Evolutionary conservation across 305 asterid genomes (phyloP), one percentile per base, ranked within the genome.

Genomic region (Rubia tinctorum): DNA sequence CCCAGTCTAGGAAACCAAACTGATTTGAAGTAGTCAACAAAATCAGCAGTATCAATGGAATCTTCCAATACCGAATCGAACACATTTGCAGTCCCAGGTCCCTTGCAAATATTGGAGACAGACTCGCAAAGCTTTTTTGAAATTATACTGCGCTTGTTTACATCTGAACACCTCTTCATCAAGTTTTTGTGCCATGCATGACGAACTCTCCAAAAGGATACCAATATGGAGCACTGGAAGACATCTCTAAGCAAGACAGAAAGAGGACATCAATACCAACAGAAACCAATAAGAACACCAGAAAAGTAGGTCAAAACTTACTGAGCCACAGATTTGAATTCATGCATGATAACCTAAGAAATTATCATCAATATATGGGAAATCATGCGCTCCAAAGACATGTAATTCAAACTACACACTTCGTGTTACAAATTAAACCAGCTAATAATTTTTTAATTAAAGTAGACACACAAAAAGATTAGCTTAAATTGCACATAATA

Each of bases 201-300:
- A 77, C 97, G 99, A 79, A 89, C 96, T 71, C 86, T 88, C 97
- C 97, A 94, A 82, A 91, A 91, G 87, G 91, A 87, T 86, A 90
- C 81, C 86, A 91, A 80, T 55, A 91, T 87, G 11, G 99, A 83
- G 90, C 96, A 91, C 66, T 88, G 93, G 68, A 91, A 94, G 74
- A 94, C 89, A 73, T 89, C 97, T 90, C 97, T 91, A 80, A 51
- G 58, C 34, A 39, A 78, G 20, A 77, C 14, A 73, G 9, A 77
- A 45, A 42, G 27, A 78, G 67, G 11, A 65, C 45, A 69, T 65
- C 62, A 30, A 77, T 18, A 77, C 65, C 62, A 68, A 74, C 78
- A n/a, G 3, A 12, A 20, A 45, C 37, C 22, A 1, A 17, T 34
- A 3, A 51, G 15, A 49, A 30, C 73, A 27, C 63, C 30, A 17